Conservation (phyloP, 2,329 filamentous ascomycete genomes). For the Stagonosporopsis rhizophila region DNA sequence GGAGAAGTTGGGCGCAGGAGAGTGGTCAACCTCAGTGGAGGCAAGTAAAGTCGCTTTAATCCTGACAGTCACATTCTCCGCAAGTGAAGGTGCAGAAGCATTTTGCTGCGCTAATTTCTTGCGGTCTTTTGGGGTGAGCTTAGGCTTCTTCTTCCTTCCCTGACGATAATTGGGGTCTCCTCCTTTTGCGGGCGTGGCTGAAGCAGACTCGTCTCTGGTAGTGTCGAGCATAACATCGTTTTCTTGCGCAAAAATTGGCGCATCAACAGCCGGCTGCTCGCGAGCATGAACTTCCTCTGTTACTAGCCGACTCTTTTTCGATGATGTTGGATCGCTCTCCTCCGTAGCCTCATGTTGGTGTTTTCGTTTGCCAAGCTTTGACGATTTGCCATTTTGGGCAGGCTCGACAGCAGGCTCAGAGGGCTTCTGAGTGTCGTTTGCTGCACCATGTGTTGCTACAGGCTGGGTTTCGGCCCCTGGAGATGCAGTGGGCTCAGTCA, state of each 20-base stretch:
- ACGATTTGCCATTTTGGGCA: constrained; percentile 34
- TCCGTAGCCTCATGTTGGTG: constrained; percentile 40
- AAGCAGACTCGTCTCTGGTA: constrained; percentile 11
- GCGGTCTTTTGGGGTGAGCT: constrained; percentile 12
- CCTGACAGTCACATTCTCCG: constrained; percentile 13
- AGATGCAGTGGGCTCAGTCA: constrained; percentile 26
- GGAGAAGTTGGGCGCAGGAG: constrained; percentile 14
- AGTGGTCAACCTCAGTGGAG: constrained; percentile 38
- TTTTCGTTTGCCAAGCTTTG: constrained; percentile 49
- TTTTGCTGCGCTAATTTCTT: constrained; percentile 14
- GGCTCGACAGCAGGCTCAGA: constrained; percentile 24
- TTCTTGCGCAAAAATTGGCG: constrained; percentile 7
- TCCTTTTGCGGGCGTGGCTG: constrained; percentile 31
- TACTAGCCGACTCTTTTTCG: constrained; percentile 25
- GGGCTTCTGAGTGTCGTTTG: constrained; percentile 13
- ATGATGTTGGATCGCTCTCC: constrained; percentile 20
- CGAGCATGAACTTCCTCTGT: not conserved
- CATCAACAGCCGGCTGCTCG: not conserved
- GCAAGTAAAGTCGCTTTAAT: constrained; percentile 36
- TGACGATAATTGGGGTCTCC: constrained; percentile 47
- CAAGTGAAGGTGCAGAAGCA: constrained; percentile 34
- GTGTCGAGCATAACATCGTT: constrained; percentile 17
- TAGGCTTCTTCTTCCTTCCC: constrained; percentile 26
- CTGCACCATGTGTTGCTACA: constrained; percentile 12
- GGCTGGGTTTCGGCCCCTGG: constrained; percentile 19